A percentile compares a stretch with the other conserved stretches of the same genome.
Evolutionary conservation across 805 yeast species (phyloP).

Genomic region (Pichia cabralensis): DNA sequence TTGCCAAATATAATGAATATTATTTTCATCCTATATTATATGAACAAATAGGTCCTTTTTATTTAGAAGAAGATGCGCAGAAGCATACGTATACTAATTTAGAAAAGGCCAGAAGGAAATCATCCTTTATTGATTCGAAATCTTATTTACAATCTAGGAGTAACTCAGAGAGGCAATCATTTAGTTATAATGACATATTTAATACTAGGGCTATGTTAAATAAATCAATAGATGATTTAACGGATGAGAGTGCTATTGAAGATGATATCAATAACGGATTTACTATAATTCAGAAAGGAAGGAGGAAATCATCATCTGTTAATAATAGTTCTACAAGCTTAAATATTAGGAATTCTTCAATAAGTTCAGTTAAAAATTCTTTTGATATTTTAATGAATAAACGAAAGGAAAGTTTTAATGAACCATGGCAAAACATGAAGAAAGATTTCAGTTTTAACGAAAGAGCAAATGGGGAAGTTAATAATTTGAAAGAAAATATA

Average conservation of each 20-base stretch:
- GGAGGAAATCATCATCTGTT: slow-evolving; percentile 18
- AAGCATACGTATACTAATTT: slow-evolving; percentile 1
- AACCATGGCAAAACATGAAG: slow-evolving; percentile 2
- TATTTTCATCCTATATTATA: slow-evolving; percentile 29
- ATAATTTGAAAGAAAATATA: slow-evolving; percentile 1
- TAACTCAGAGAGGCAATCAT: neutral
- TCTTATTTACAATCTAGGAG: too few relatives aligned
- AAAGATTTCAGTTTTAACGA: too few relatives aligned
- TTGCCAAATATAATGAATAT: slow-evolving; percentile 29
- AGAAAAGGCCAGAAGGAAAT: slow-evolving; percentile 1
- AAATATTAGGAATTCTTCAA: too few relatives aligned
- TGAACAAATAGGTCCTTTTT: slow-evolving; percentile 23
- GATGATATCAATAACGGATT: slow-evolving; percentile 26
- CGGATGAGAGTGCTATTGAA: slow-evolving; percentile 12
- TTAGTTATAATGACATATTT: neutral
- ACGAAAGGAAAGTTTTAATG: neutral
- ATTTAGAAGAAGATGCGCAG: slow-evolving; percentile 8
- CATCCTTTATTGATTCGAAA: neutral
- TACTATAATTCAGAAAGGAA: slow-evolving; percentile 24
- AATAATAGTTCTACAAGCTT: too few relatives aligned
- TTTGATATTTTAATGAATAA: too few relatives aligned
- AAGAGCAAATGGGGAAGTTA: too few relatives aligned
- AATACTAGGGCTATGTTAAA: neutral
- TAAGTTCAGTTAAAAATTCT: too few relatives aligned
- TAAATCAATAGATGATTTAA: neutral